Conservation (phyloP, 768 basidiomycete species). For the Dioszegia hungarica region DNA sequence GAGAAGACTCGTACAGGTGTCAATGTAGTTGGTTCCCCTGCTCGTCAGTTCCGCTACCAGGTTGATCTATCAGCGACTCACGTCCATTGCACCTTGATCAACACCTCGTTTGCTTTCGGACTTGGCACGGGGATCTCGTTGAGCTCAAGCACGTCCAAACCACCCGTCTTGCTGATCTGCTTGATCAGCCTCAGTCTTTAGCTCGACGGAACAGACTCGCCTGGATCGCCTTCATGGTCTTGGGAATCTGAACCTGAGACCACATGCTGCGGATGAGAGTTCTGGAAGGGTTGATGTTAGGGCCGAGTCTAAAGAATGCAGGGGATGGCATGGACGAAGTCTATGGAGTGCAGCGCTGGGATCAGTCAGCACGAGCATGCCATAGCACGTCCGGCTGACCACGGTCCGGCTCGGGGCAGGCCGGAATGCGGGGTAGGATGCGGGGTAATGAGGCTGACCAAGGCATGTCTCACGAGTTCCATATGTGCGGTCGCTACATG, state of each 20-base stretch:
- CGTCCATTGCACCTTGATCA: slow-evolving; percentile 44
- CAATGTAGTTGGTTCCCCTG: slow-evolving; percentile 67
- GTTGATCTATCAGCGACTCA: slow-evolving; percentile 43
- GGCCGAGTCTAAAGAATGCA: too few species aligned
- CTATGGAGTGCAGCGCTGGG: too few species aligned
- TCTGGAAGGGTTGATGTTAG: too few species aligned
- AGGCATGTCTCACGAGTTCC: too few species aligned
- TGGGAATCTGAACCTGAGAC: slow-evolving; percentile 30
- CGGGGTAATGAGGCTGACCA: too few species aligned
- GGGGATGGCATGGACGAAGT: too few species aligned
- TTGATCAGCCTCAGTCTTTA: not conserved
- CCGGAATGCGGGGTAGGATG: too few species aligned
- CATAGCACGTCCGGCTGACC: too few species aligned
- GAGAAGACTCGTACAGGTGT: slow-evolving; percentile 30
- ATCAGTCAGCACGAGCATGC: too few species aligned
- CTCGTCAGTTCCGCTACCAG: slow-evolving; percentile 5
- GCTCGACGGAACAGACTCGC: slow-evolving; percentile 14
- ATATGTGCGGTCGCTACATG: too few species aligned
- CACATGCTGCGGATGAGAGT: not conserved
- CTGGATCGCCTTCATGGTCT: slow-evolving; percentile 63
- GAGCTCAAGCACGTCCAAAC: slow-evolving; percentile 59
- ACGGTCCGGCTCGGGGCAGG: too few species aligned
- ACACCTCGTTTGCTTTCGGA: slow-evolving; percentile 57
- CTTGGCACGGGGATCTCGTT: slow-evolving; percentile 62
- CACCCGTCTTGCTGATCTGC: slow-evolving; percentile 66